Evolutionary conservation across 164 flowering plant species (phyloP).

Genomic region (Magnolia sinica): DNA sequence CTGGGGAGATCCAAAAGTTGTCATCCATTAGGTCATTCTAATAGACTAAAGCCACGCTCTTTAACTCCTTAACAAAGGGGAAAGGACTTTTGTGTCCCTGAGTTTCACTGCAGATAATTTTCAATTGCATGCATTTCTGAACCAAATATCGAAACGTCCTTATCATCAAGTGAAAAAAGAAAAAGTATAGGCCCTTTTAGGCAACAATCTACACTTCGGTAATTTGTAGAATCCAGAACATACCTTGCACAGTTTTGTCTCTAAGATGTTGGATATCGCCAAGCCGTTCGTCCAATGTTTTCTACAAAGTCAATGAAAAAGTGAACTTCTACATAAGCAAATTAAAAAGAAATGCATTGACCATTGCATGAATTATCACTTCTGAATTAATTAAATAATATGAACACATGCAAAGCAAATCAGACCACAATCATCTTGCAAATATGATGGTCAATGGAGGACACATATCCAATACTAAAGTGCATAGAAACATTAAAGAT

Average conservation of each 20-base stretch:
- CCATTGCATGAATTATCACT: neutral
- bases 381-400: neutral
- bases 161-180: too few relatives aligned
- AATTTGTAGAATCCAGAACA: neutral
- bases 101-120: too few relatives aligned
- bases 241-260: constrained; percentile 80
- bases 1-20: too few relatives aligned
- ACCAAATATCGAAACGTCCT: too few relatives aligned
- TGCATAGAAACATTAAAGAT: neutral
- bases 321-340: neutral
- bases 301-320: constrained; percentile 34
- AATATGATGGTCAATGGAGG: neutral
- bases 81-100: too few relatives aligned
- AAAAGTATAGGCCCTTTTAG: neutral
- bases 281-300: constrained; percentile 38
- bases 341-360: too few relatives aligned
- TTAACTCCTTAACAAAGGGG: too few relatives aligned
- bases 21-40: too few relatives aligned
- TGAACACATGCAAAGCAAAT: neutral
- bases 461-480: neutral
- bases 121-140: too few relatives aligned
- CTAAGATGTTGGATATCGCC: constrained; percentile 54
- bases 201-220: neutral
- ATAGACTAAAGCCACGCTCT: too few relatives aligned
- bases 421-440: too few relatives aligned